Base-by-base conservation (phyloP, 2,329 filamentous ascomycete species). In the Aureobasidium vineae region DNA sequence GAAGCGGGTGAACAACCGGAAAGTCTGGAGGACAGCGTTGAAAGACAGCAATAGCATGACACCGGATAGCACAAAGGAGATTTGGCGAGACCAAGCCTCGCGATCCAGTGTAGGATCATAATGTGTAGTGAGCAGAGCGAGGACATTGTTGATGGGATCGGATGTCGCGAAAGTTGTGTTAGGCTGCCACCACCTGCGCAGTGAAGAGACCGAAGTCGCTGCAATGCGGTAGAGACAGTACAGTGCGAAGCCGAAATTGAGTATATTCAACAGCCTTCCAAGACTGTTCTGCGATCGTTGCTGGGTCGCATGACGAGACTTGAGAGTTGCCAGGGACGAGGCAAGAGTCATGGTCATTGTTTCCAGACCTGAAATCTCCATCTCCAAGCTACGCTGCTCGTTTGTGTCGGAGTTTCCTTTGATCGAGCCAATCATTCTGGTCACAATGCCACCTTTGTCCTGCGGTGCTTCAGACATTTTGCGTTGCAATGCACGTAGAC, bases 211-310 rank as follows among this genome's bases (percentile, higher is more conserved):
- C 0, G 83, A 82, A 0, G 90, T 95, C 1, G 91, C 89, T 21
- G 85, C 75, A 70, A 96, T 90, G 64, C 92, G 90, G 78, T 95
- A 96, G 40, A 94, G 79, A 79, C 92, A 96, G 82, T 96, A 96
- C 57, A 89, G 70, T 64, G 90, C 88, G 76, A 96, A 96, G 26
- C 82, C 77, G 69, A 90, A 89, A 50, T 87, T 83, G 68, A 82
- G 85, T 79, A 87, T 75, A 31, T 88, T 81, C 43, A 91, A 76
- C 1, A 91, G 68, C 53, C 85, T 86, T 6, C 92, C 92, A 16
- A 88, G 68, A 0, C 83, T 75, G 0, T 91, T 94, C 38, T 86
- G 85, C 0, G 89, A 86, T 53, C 89, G 86, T 40, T 86, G 83
- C 66, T 90, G 88, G 13, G 85, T 84, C 2, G 85, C 84, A 31